Conservation (phyloP, 163 green algal genomes). For the Scenedesmus sp. region DNA sequence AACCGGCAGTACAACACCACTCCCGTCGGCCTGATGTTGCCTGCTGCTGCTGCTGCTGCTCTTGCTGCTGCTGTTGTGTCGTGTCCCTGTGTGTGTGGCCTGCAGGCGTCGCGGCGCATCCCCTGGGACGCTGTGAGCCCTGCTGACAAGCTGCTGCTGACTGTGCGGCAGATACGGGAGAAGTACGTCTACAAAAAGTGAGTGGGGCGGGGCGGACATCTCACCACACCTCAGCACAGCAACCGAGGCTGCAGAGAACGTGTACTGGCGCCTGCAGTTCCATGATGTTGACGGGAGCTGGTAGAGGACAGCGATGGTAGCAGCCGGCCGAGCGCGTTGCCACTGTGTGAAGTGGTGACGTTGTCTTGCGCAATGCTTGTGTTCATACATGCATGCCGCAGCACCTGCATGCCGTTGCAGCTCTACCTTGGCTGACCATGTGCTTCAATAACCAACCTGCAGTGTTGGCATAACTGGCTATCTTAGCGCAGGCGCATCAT, state of each 20-base stretch:
- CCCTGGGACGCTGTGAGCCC: conserved; percentile 55
- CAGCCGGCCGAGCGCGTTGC: background rate
- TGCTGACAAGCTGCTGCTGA: conserved; percentile 61
- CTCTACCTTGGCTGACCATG: too few relatives aligned
- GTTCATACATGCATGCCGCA: background rate
- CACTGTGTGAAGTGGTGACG: background rate
- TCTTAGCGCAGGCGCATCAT: too few relatives aligned
- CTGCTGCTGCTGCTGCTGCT: background rate
- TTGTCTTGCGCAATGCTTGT: background rate
- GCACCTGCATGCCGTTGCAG: background rate
- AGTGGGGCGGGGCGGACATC: background rate
- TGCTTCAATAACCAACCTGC: too few relatives aligned
- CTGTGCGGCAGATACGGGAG: conserved; percentile 51
- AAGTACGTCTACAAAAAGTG: conserved; percentile 61
- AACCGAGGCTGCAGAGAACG: background rate
- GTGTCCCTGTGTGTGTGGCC: background rate
- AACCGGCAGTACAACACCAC: background rate
- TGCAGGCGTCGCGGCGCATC: conserved; percentile 53
- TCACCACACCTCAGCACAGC: background rate
- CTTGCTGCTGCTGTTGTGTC: background rate
- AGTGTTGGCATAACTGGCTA: too few relatives aligned
- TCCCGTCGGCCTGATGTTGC: background rate
- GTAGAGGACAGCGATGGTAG: background rate
- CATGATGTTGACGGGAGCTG: background rate
- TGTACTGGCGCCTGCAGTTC: background rate